Conservation (phyloP, 176 grass and related monocot genomes). For the Paspalum notatum region DNA sequence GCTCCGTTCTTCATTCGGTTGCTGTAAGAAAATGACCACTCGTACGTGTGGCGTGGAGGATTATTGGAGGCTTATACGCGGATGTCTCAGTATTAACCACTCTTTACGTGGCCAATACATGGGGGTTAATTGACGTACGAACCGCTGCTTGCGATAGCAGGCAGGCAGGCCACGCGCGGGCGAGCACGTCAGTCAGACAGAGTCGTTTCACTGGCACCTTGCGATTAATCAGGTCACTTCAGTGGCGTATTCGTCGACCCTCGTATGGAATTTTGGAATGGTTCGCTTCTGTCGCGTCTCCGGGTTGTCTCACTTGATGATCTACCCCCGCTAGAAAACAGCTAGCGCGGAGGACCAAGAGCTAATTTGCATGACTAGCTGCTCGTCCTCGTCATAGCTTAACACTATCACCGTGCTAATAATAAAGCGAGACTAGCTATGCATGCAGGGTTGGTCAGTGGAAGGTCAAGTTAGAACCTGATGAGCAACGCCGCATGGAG, state of each 20-base stretch:
- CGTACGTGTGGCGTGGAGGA: too few relatives aligned
- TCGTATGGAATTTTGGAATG: too few relatives aligned
- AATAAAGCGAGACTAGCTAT: not conserved
- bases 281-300: not conserved
- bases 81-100: constrained; percentile 51
- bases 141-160: constrained; percentile 20
- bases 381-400: constrained; percentile 21
- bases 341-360: not conserved
- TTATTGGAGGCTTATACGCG: not conserved
- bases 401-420: not conserved
- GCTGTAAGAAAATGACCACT: constrained; percentile 47
- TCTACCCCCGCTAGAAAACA: too few relatives aligned
- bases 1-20: constrained; percentile 14
- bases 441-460: not conserved
- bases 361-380: not conserved
- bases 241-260: too few relatives aligned
- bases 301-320: not conserved
- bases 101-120: not conserved
- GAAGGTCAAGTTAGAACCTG: constrained; percentile 51
- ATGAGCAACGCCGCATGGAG: not conserved
- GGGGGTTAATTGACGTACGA: constrained; percentile 43
- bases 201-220: not conserved
- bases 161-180: not conserved
- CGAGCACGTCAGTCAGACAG: not conserved
- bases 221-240: not conserved